Evolutionary conservation across 1,284 basidiomycete genomes (phyloP), one percentile per base, ranked within the genome.

Genomic region (Mrakiaceae sp.): DNA sequence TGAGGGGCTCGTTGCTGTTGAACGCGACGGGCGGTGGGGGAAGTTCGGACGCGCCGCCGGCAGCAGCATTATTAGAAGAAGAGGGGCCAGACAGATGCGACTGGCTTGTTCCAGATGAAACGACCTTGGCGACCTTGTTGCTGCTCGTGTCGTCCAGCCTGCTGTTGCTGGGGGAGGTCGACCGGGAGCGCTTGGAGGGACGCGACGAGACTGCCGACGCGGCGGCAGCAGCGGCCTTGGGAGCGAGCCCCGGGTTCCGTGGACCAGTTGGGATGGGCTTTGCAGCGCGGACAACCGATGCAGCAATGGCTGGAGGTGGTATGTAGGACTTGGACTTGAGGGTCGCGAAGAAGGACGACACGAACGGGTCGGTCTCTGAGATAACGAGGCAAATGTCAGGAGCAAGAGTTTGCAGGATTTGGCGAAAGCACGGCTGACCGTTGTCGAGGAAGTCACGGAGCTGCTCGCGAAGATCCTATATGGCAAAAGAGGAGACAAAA

Each of bases 401-500:
- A 56, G 3, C 16, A 27, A 3, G 44, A 2, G n/a, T 27, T 5
- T 3, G 9, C 10, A 3, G 8, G 40, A 5, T 40, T 52, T 11
- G 11, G 60, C 60, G 59, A 52, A 60, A 63, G 6, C 44, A 42
- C 9, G 12, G 68, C 81, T 71, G 68, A 88, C 91, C 85, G 78
- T 87, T 88, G 77, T 92, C 92, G 56, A 97, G 81, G 75, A 97
- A 97, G 76, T 96, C 94, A 63, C 87, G 85, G 66, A 97, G 80
- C 74, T 96, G 90, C 1, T 81, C 74, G 8, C 80, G 76, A 62
- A 97, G 79, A 73, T 91, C 74, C 74, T 74, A 43, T 14, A 47
- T 12, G 46, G 48, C 11, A 54, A 53, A 53, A 7, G 3, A 53
- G 39, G 46, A 47, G 14, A 47, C 0, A n/a, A 16, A 27, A 58